Conservation (phyloP, 345 rosid species). For the Linum tenue region DNA sequence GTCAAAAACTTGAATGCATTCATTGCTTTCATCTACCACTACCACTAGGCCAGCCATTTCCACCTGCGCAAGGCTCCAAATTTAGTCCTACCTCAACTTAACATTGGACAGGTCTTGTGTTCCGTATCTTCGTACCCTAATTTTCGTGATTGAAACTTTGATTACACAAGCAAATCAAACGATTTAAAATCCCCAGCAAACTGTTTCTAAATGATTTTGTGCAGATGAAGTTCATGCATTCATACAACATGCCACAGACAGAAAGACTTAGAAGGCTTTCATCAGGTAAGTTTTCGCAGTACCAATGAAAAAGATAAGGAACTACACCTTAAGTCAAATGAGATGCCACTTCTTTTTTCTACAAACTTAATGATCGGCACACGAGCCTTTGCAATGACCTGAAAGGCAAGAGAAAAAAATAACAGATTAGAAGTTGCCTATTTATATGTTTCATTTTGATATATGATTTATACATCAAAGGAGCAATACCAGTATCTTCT, state of each 20-base stretch:
- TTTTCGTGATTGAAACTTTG: not conserved
- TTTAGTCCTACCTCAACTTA: not conserved
- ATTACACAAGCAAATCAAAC: not conserved
- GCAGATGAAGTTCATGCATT: not conserved
- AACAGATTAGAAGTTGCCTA: conserved; percentile 2
- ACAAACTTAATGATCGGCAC: conserved; percentile 90
- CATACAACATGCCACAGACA: not conserved
- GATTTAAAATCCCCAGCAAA: not conserved
- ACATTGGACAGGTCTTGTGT: not conserved
- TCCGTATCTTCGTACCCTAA: not conserved
- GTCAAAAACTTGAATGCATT: not conserved
- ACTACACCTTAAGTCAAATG: conserved; percentile 75
- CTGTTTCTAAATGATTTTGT: not conserved
- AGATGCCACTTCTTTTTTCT: conserved; percentile 67
- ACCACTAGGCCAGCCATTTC: not conserved
- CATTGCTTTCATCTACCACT: not conserved
- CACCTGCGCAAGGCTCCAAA: not conserved
- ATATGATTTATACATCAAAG: conserved; percentile 4
- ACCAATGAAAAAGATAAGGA: conserved; percentile 1
- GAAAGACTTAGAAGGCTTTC: not conserved
- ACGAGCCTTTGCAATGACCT: conserved; percentile 93
- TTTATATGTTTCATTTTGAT: not conserved
- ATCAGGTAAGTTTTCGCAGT: not conserved
- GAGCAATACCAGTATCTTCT: conserved; percentile 54
- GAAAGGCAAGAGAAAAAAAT: conserved; percentile 1